phyloP scores from a whole-genome alignment of 164 flowering plant species.

The Amborella trichopoda region DNA sequence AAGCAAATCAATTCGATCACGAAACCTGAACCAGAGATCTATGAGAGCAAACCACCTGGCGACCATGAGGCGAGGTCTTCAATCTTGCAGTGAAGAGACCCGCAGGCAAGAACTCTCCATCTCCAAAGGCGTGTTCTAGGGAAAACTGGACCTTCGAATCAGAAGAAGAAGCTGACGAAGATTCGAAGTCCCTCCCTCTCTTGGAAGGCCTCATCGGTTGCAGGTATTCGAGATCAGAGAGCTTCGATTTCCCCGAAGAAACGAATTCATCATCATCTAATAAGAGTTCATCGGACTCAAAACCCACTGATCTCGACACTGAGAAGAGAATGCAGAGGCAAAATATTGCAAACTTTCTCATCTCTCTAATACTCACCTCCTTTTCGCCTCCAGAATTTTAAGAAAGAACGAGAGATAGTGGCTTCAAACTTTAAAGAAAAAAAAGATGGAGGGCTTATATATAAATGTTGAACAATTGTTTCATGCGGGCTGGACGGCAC shows the following conservation, averaged over 20 bases:
- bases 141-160: slow-evolving; percentile 81
- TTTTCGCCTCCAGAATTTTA: no score
- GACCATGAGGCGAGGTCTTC: slow-evolving; percentile 59
- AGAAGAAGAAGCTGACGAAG: slow-evolving; percentile 25
- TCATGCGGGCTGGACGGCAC: no score
- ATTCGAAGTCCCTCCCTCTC: background rate
- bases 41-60: slow-evolving; percentile 42
- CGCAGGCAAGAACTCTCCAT: slow-evolving; percentile 55
- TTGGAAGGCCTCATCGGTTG: slow-evolving; percentile 7
- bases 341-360: background rate
- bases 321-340: slow-evolving; percentile 7
- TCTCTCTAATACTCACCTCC: slow-evolving; percentile 1
- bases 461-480: no score
- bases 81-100: slow-evolving; percentile 83
- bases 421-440: no score
- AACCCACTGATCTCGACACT: slow-evolving; percentile 22
- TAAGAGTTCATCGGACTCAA: slow-evolving; percentile 86
- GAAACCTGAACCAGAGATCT: background rate
- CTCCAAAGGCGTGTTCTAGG: slow-evolving; percentile 84
- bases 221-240: slow-evolving; percentile 11
- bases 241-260: slow-evolving; percentile 25
- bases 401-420: no score
- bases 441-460: no score
- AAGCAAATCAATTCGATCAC: no score
- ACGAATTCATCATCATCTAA: slow-evolving; percentile 82